phyloP scores from a whole-genome alignment of 345 rosid species.

The Geranium brycei region DNA sequence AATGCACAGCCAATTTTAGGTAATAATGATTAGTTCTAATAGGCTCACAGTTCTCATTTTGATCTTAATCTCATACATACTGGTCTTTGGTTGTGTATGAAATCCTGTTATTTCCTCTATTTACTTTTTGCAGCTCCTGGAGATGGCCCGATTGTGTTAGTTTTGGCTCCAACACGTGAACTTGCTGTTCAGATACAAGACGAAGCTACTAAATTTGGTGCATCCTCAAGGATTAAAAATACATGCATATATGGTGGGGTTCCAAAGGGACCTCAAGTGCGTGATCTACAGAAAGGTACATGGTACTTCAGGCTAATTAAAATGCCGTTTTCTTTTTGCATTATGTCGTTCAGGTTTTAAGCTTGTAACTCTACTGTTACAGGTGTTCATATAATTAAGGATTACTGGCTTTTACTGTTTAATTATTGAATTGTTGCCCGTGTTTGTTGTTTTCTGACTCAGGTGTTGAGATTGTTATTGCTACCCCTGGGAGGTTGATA shows the following conservation, averaged over 20 bases:
- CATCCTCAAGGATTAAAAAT: slow-evolving; percentile 83
- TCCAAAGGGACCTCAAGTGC: slow-evolving; percentile 99
- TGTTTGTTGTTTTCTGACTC: slow-evolving; percentile 3
- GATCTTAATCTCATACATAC: not conserved
- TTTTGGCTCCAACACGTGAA: slow-evolving; percentile 97
- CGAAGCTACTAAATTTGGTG: slow-evolving; percentile 91
- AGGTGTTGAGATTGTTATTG: slow-evolving; percentile 97
- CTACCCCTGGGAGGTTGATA: slow-evolving; percentile 96
- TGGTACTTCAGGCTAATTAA: no score
- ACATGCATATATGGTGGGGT: slow-evolving; percentile 98
- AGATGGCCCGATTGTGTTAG: slow-evolving; percentile 96
- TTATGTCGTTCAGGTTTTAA: slow-evolving; percentile 12
- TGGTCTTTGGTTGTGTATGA: slow-evolving; percentile 7
- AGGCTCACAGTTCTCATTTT: not conserved
- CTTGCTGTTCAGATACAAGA: slow-evolving; percentile 99
- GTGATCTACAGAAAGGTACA: slow-evolving; percentile 98
- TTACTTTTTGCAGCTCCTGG: slow-evolving; percentile 55
- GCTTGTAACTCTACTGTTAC: not conserved
- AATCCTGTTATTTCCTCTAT: slow-evolving; percentile 5
- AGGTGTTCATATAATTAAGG: not conserved
- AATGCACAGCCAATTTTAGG: slow-evolving; percentile 96
- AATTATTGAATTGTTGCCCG: not conserved
- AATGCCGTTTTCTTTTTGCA: slow-evolving; percentile 18
- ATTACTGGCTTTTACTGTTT: slow-evolving; percentile 5
- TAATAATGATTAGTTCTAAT: slow-evolving; percentile 11